Base-by-base conservation (phyloP, 306 rosid genomes). In the Begonia fuchsioides region DNA sequence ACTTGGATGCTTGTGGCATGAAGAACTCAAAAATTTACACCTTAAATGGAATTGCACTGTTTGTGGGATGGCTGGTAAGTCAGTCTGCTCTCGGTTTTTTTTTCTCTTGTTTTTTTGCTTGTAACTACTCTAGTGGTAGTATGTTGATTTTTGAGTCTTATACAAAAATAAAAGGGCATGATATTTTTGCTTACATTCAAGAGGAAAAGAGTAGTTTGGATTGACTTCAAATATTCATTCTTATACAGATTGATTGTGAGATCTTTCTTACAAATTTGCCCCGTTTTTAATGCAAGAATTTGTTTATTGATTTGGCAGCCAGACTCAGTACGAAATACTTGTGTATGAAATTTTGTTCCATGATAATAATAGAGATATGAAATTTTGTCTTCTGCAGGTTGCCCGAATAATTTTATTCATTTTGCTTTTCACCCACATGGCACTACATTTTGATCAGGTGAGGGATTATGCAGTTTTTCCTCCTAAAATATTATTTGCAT, bases 61-160 rank as follows among this genome's bases (percentile, higher is more conserved):
- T 87, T 82, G 58, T 83, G 6, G 94, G 96, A 71, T 87, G 96
- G 96, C 66, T 87, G 96, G 96, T 87, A 87, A n/a, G n/a, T n/a
- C n/a, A 59, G 54, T 77, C 68, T 67, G 46, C 46, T 56, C 58
- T 76, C 61, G 35, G n/a, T n/a, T 14, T 47, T 47, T 43, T 15
- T 45, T 13, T 32, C 41, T 55, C 40, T 41, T 39, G 46, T 44
- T 45, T 18, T 11, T 12, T 15, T 44, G 35, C 11, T 32, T 7
- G 11, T 56, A 26, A 8, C 15, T 11, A 12, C 3, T 45, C 44
- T n/a, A 43, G 38, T 26, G 3, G 35, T 26, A 26, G 35, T 26
- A 26, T 26, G 7, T 26, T 8, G 7, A 26, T 26, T 26, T 26
- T 26, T 26, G 35, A 0, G 35, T 26, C 8, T 3, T 41, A 41